Base-by-base conservation (phyloP, 192 early-diverging fungal genomes). In the Diversispora eburnea region DNA sequence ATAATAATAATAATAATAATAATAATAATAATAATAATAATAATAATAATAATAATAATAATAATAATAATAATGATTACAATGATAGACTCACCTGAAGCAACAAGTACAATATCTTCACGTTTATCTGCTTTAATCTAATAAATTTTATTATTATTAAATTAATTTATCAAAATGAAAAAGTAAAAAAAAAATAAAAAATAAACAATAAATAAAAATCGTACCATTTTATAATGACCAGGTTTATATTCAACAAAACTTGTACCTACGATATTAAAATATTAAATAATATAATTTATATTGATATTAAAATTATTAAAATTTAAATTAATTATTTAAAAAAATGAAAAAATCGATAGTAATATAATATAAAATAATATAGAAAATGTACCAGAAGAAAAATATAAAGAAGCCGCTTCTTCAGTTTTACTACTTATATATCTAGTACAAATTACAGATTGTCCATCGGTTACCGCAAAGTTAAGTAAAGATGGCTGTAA, bases 391-490 rank as follows among this genome's bases (percentile, higher is more conserved):
- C 61, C 91, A 2, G 90, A 91, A 46, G 91, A 93, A 77, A 89
- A 93, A 72, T 90, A 93, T 43, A 93, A 78, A 57, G 89, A 90
- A 4, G 91, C 89, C 4, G 86, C 91, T 71, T 91, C 91, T 67
- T 84, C 68, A 3, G 88, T 87, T 52, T 52, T 77, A 72, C 88
- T 90, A 51, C 84, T 92, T 46, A 90, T 88, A 70, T 93, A 93
- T 45, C 90, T 75, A 5, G 89, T 88, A 85, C 91, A 93, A 8
- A 93, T 88, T 0, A 93, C 89, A 7, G 83, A 80, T 65, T 85
- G 85, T 5, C 91, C 91, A 74, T 92, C 90, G n/a, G 91, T 93
- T 5, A 93, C 89, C 7, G 91, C 91, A 82, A 93, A 91, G 72
- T 93, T 93, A 76, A 93, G 81, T 67, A 91, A 75, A 8, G 90